Base-by-base conservation (phyloP, 805 yeast species). In the Yamadazyma kitorensis region DNA sequence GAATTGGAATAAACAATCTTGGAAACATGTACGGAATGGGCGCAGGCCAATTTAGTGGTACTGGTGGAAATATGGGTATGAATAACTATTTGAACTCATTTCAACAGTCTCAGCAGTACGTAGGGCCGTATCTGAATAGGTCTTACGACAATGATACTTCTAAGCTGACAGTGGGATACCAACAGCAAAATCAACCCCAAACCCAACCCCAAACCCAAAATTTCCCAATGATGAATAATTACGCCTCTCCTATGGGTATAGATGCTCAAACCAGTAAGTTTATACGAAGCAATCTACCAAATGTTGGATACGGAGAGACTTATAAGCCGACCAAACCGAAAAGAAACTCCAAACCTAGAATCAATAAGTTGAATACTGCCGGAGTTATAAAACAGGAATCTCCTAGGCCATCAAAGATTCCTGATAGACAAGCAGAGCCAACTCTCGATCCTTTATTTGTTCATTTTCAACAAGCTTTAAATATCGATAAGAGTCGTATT, bases 271-370 rank as follows among this genome's bases (percentile, higher is more conserved):
- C 9, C 9, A 6, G 17, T 24, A 31, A 31, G 17, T 21, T 13
- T 5, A 31, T 20, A 17, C 8, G 34, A 11, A 5, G 10, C 7
- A 14, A n/a, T 6, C 27, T 16, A 5, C 23, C 26, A 11, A 7
- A 16, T 9, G 24, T 21, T 21, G 24, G 24, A 21, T 12, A 16
- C 6, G 21, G 24, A 10, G 43, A 39, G 15, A 39, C 31, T 3
- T 64, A 53, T 52, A 59, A 58, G 36, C 70, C 70, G 9, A 54
- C 49, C 8, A 57, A 55, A 24, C 61, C 70, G 11, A 64, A 64
- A 40, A 50, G 49, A 34, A 64, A 64, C 42, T 44, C 56, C 14
- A 49, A 55, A 26, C 71, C 71, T 2, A 47, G 68, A 21, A 64
- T 64, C 42, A 55, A 63, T 42, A 60, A 58, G 34, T 47, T 64